Base-by-base conservation (phyloP, 495 filamentous ascomycete genomes). In the Annulohypoxylon moriforme region DNA sequence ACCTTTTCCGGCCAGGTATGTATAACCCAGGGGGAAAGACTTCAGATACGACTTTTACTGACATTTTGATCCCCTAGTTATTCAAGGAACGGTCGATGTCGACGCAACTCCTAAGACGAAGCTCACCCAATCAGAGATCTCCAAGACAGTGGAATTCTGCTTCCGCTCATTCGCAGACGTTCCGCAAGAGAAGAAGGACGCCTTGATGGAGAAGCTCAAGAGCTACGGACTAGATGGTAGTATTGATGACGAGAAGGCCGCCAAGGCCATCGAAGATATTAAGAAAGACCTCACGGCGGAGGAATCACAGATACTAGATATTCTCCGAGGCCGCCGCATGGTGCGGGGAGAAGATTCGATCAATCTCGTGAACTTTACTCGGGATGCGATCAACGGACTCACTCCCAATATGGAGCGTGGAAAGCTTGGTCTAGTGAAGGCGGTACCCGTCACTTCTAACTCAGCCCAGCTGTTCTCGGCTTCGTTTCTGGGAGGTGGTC, bases 1-100 rank as follows among this genome's bases (percentile, higher is more conserved):
- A 59, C 7, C 68, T 81, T 22, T 82, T 85, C 74, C 44, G 75
- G 58, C 85, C 84, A 0, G 75, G 81, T 85, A 80, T 38, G 77
- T 16, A 55, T 25, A 55, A 34, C 16, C 27, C 34, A 16, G 8
- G 10, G 9, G 2, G 8, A 18, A 55, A 55, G 5, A n/a, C 14
- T 14, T 25, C 16, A 20, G 0, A 13, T 14, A 34, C 6, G 11
- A n/a, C 29, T 50, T 27, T 7, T 2, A 36, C 34, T 49, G 59
- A 52, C 56, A 14, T 13, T 42, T 5, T 58, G 38, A 16, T 42
- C 38, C 1, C 68, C 16, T 67, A 79, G 81, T 83, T 53, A 85
- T 85, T 63, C 82, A 85, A 57, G 81, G 81, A 8, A 76, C 69
- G 2, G 67, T 71, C 10, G 68, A 66, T 33, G 75, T 78, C 5